Percentiles rank a stretch among this genome's conserved stretches.
phyloP scores from a whole-genome alignment of 1,139 yeast genomes.

The Meyerozyma carpophila region DNA sequence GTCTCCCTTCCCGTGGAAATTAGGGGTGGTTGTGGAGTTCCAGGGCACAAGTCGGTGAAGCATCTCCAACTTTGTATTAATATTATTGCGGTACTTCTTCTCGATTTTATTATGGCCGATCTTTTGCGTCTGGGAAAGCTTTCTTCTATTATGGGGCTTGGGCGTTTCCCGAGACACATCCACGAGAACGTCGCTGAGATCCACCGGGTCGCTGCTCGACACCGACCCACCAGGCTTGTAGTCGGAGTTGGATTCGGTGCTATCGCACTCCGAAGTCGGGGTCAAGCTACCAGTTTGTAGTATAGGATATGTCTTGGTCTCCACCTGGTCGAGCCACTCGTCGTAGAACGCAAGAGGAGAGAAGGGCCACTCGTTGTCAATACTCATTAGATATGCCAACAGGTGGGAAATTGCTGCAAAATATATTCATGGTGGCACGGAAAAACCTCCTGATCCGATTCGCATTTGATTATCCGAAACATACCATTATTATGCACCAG shows the following conservation, averaged over 20 bases:
- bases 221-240: neutral
- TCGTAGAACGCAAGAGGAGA: neutral
- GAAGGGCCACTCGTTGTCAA: neutral
- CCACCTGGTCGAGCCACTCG: neutral
- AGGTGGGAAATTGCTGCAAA: neutral
- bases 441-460: neutral
- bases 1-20: conserved; percentile 51
- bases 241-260: neutral
- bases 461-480: neutral
- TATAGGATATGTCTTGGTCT: neutral
- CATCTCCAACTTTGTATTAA: conserved; percentile 66
- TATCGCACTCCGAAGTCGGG: neutral
- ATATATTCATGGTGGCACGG: neutral
- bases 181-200: neutral
- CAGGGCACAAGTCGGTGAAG: conserved; percentile 61
- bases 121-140: conserved; percentile 56
- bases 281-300: neutral
- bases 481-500: neutral
- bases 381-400: neutral
- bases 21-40: conserved; percentile 14
- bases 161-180: neutral
- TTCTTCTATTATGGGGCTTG: conserved; percentile 29
- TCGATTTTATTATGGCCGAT: conserved; percentile 70
- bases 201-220: neutral
- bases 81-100: conserved; percentile 66